Evolutionary conservation across 2,329 filamentous ascomycete species (phyloP).

Genomic region (Zasmidium citrigriseum): DNA sequence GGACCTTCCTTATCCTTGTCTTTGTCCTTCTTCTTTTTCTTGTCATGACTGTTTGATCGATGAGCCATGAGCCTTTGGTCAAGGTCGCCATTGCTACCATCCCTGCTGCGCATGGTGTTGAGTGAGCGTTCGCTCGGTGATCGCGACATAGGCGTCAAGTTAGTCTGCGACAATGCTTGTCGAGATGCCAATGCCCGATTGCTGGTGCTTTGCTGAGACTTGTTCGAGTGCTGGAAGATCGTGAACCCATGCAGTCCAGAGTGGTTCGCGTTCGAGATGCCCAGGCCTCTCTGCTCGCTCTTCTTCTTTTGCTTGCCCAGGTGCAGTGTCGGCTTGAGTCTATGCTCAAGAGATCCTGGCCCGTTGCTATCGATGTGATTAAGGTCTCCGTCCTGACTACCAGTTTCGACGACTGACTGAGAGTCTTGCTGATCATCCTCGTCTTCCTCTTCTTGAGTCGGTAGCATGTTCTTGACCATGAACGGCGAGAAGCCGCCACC

Average conservation of each 20-base stretch:
- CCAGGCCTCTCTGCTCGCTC: constrained; percentile 33
- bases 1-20: constrained; percentile 57
- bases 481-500: constrained; percentile 64
- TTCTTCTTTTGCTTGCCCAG: constrained; percentile 41
- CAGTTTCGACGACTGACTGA: constrained; percentile 28
- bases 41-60: constrained; percentile 12
- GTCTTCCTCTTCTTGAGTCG: constrained; percentile 48
- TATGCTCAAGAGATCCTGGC: constrained; percentile 75
- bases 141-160: constrained; percentile 27
- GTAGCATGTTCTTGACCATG: constrained; percentile 55
- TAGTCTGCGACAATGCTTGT: constrained; percentile 27
- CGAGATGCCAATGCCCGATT: constrained; percentile 23
- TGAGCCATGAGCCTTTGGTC: constrained; percentile 13
- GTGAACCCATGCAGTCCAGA: constrained; percentile 41
- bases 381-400: constrained; percentile 10
- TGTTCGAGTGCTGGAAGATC: constrained; percentile 44
- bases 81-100: constrained; percentile 22
- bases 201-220: constrained; percentile 25
- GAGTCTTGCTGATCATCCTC: constrained; percentile 49
- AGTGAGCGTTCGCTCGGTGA: constrained; percentile 36
- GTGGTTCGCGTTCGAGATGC: constrained; percentile 27
- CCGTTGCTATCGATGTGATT: constrained; percentile 54
- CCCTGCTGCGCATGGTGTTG: constrained; percentile 27
- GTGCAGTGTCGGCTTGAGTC: constrained; percentile 78
- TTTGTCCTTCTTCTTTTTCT: constrained; percentile 53